Base-by-base conservation (phyloP, 108 stramenopile genomes). In the Cylindrotheca fusiformis region DNA sequence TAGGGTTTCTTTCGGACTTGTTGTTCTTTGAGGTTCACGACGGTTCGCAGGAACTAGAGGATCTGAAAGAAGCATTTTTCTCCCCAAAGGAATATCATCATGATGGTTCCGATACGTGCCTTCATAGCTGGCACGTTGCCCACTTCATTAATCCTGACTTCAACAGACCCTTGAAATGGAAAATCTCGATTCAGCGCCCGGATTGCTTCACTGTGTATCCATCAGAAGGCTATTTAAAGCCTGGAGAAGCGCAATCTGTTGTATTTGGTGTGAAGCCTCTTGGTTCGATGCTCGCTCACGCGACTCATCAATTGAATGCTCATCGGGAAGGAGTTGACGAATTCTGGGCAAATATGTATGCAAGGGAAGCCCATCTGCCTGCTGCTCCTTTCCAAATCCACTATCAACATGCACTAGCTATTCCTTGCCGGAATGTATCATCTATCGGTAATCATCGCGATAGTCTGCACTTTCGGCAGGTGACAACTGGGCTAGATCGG, bases 121-220 rank as follows among this genome's bases (percentile, higher is more conserved):
- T 69, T 47, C 87, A 88, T 55, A 69, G 81, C 27, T 88, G 87
- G 87, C 84, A 88, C 60, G 22, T 80, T 8, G 55, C 63, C 29
- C 82, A 77, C 21, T 62, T 88, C 21, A 69, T 80, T 12, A 88
- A 88, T 79, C 84, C 87, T 10, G 75, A 81, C 51, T 76, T 63
- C 58, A 32, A 70, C 17, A 75, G 71, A 10, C 82, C 84, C 17
- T 60, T 88, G 27, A 65, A 67, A 19, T 88, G 76, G 54, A 62
- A 76, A 32, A 73, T 80, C 21, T 80, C 65, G 20, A 65, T 85
- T 32, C 80, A 80, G 67, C 78, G 86, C 22, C 60, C 77, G 0
- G 83, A 88, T 55, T 79, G 73, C 32, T 88, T 88, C 58, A 76
- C 80, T 1, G 77, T 81, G 0, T 88, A 65, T 68, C 87, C 87